Base-by-base conservation (phyloP, 306 rosid genomes). In the Purshia tridentata region DNA sequence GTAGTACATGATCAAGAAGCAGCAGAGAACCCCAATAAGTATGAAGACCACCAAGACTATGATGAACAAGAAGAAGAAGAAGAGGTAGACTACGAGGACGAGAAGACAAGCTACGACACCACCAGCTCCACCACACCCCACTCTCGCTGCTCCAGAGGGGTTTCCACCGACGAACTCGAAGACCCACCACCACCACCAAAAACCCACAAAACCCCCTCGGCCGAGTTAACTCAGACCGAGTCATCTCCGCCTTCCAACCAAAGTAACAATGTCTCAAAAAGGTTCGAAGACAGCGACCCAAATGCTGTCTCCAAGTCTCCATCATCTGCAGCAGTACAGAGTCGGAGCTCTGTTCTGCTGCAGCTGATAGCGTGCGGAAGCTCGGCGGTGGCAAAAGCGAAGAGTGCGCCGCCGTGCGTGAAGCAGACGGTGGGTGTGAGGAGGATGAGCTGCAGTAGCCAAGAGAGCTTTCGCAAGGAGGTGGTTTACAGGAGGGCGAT, bases 341-440 rank as follows among this genome's bases (percentile, higher is more conserved):
- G 88, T 49, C 88, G 90, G 51, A 80, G 78, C 83, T 90, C 91
- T 41, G 88, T 89, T 14, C 73, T 93, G 67, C 75, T 91, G 64
- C 98, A 90, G 66, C 84, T 93, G 35, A 87, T 93, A 55, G 93
- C 96, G 1, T 93, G 98, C 14, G 98, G 98, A 0, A 80, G 92
- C 79, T 78, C 93, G 0, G 88, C 85, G 0, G 76, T 84, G 29
- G 77, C 81, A 4, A 90, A 87, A 64, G 87, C 78, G 4, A 84
- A 79, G 49, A 69, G 56, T 16, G 46, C 75, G 0, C 35, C 35
- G 35, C 64, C 74, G 35, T 37, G 81, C 13, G 11, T 76, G 69
- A 85, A 73, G 37, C 84, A 73, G 15, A n/a, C 29, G 20, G 14
- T 19, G 29, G 4, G 7, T 2, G 77, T 48, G 71, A 64, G 18